phyloP scores from a whole-genome alignment of 75 land plant genomes.

The Cunninghamia lanceolata region DNA sequence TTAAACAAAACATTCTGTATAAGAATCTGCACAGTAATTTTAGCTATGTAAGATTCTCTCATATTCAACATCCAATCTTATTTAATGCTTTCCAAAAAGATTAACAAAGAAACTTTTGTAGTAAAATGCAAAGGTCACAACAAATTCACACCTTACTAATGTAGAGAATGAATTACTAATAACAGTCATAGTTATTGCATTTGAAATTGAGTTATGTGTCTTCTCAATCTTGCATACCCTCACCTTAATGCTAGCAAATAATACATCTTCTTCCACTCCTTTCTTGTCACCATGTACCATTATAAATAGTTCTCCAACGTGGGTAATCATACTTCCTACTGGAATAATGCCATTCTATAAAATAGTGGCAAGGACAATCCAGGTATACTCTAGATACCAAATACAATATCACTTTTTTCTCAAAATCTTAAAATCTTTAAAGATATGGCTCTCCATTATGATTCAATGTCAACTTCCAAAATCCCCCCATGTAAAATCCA shows the following conservation, averaged over 20 bases:
- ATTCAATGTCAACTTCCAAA: no score
- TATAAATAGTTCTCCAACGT: no score
- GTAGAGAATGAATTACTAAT: not conserved
- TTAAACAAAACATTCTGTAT: not conserved
- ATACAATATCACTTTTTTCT: no score
- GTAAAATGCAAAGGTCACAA: not conserved
- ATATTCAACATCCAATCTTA: not conserved
- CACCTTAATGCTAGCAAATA: not conserved
- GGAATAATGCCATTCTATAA: no score
- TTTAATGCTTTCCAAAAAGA: not conserved
- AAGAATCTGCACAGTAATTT: not conserved
- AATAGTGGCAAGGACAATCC: no score
- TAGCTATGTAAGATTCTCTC: not conserved
- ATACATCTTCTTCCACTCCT: not conserved
- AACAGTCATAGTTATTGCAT: not conserved
- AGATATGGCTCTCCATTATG: no score
- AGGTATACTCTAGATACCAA: no score
- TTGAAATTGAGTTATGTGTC: not conserved
- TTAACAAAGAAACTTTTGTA: no score
- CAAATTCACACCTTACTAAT: not conserved
- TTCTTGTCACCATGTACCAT: not conserved
- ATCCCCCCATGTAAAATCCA: no score
- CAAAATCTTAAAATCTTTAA: no score
- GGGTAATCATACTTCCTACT: no score
- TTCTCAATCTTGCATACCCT: not conserved